These are phyloP conservation scores for Teunomyces funiuensis DNA, from an alignment of 805 yeast genomes.

Conservation along the genomic window DNA sequence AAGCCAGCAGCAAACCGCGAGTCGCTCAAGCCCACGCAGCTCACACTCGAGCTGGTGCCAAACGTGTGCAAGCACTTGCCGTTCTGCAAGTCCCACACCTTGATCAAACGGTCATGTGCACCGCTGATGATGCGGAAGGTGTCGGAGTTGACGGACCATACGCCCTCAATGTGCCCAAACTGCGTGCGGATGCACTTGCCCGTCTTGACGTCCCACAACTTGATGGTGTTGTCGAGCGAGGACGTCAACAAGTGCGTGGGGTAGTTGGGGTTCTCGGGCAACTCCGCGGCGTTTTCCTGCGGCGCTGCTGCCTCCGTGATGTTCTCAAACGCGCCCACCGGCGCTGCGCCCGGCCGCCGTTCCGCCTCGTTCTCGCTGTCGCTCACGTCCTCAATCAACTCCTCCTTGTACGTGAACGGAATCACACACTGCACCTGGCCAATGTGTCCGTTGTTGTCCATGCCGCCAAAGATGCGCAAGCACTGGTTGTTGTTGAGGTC, in stretches of 20 bases:
- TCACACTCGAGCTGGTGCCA: constrained; percentile 59
- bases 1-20: constrained; percentile 87
- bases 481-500: constrained; percentile 80
- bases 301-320: not conserved
- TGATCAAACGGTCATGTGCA: constrained; percentile 86
- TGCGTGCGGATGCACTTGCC: constrained; percentile 91
- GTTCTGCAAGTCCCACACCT: constrained; percentile 93
- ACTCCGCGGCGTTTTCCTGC: constrained; percentile 6
- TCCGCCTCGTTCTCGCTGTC: constrained; percentile 37
- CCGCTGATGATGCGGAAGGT: constrained; percentile 93
- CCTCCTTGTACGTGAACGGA: constrained; percentile 74
- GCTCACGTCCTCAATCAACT: constrained; percentile 46
- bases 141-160: constrained; percentile 96
- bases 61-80: constrained; percentile 95
- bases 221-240: constrained; percentile 89
- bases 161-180: constrained; percentile 98
- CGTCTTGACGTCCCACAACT: constrained; percentile 83
- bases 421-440: constrained; percentile 94
- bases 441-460: constrained; percentile 76
- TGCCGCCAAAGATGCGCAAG: constrained; percentile 74
- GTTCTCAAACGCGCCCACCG: not conserved
- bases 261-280: constrained; percentile 31
- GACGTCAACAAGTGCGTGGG: constrained; percentile 88
- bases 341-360: not conserved
- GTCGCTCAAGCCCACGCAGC: constrained; percentile 85